Base-by-base conservation (phyloP, 306 rosid genomes). In the Fragaria vesca region DNA sequence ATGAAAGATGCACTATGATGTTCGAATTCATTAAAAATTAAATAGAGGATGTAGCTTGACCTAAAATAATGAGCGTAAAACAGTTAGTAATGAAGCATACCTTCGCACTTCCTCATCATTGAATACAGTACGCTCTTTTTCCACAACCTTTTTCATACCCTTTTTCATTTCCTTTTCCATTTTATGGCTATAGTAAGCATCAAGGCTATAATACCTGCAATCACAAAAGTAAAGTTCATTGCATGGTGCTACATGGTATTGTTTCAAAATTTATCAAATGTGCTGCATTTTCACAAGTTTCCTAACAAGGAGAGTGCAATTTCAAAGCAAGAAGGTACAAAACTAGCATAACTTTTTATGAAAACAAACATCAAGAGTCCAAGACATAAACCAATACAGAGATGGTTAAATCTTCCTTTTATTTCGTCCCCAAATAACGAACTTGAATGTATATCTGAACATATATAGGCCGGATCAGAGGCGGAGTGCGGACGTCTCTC, bases 51-150 rank as follows among this genome's bases (percentile, higher is more conserved):
- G n/a, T n/a, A 65, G 68, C 24, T 12, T 62, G 40, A 12, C 6
- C 3, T 12, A 65, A 34, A 32, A 32, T 16, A 15, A 65, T 17
- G 38, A 65, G 13, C 45, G 48, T 48, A 76, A 81, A 40, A 28
- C 73, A 81, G 77, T 21, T 17, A 58, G 68, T 17, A 54, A 75
- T 54, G 60, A 72, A 81, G 76, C 75, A 77, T 89, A 93, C 99
- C 97, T 84, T 69, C 97, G 90, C 63, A 86, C 89, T 82, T 95
- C 99, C 82, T 95, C 99, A 81, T 95, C 99, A 80, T 93, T 87
- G 88, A 95, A 95, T 52, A 91, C 87, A 77, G 90, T 91, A 38
- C 97, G 96, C 69, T 95, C 99, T 71, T 70, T 79, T 67, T 85
- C 78, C 45, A 2, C 16, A 67, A 83, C 42, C 88, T 88, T 93